These are phyloP conservation scores for Salvia sclarea DNA, from an alignment of 305 asterid species.

Conservation along the genomic window DNA sequence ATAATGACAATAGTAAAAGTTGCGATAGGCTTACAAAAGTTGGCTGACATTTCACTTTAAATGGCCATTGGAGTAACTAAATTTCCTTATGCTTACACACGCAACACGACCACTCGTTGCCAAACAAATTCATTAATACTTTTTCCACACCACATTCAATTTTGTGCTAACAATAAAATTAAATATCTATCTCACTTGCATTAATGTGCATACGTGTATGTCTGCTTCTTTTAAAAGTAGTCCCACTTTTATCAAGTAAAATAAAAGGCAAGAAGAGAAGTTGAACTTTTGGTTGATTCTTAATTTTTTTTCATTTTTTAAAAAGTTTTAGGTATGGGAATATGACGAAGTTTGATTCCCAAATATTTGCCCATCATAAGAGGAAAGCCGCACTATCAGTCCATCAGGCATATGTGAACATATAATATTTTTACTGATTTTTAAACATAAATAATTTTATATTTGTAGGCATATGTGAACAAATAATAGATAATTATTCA, in stretches of 20 bases:
- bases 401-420: background rate
- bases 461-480: too few relatives aligned
- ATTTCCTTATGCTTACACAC: conserved; percentile 22
- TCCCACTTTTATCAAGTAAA: background rate
- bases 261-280: background rate
- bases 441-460: too few relatives aligned
- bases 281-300: background rate
- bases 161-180: background rate
- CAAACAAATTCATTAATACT: background rate
- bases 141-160: background rate
- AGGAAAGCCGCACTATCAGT: background rate
- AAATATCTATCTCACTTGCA: background rate
- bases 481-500: too few relatives aligned
- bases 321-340: too few relatives aligned
- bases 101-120: conserved; percentile 18
- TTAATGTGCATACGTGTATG: background rate
- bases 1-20: conserved; percentile 8
- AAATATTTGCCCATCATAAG: background rate
- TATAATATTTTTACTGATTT: background rate
- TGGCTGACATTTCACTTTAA: conserved; percentile 20
- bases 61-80: conserved; percentile 20
- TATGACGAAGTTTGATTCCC: background rate
- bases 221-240: background rate
- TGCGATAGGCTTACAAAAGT: conserved; percentile 5
- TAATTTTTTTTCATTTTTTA: too few relatives aligned